Conservation (phyloP, 139 green algal genomes). For the Coccomyxa sp. region DNA sequence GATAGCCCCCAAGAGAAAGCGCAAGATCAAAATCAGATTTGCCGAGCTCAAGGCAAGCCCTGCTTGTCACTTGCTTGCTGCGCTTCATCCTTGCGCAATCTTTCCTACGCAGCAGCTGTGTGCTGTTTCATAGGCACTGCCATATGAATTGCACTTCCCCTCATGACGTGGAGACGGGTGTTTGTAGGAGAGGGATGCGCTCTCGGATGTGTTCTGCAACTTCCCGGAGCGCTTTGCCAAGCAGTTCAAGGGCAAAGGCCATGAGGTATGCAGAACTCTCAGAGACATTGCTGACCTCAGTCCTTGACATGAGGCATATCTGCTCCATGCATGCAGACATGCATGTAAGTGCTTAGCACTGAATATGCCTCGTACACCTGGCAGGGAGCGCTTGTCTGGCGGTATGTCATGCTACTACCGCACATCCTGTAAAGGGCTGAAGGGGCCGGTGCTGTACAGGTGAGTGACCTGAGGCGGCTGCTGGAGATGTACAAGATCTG, state of each 20-base stretch:
- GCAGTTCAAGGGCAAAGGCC: conserved; percentile 8
- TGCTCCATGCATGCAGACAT: background rate
- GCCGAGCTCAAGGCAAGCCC: conserved; percentile 31
- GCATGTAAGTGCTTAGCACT: background rate
- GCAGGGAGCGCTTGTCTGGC: background rate
- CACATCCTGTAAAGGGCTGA: too few species aligned
- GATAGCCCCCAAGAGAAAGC: conserved; percentile 8
- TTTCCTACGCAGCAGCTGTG: background rate
- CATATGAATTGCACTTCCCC: background rate
- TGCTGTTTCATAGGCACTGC: background rate
- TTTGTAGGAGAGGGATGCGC: conserved; percentile 7
- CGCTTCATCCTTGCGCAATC: background rate
- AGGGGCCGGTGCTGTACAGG: background rate
- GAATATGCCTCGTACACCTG: background rate
- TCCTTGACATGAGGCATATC: background rate
- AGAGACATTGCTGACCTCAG: background rate
- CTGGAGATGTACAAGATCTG: conserved; percentile 54
- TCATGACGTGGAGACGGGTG: background rate
- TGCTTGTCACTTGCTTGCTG: background rate
- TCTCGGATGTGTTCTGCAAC: conserved; percentile 29
- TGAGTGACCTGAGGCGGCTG: conserved; percentile 37
- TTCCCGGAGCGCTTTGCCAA: conserved; percentile 30
- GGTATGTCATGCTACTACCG: background rate
- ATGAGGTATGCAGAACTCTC: background rate
- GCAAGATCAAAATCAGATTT: conserved; percentile 40